phyloP scores from a whole-genome alignment of 129 eudicot genomes.

The Artemisia tridentata region DNA sequence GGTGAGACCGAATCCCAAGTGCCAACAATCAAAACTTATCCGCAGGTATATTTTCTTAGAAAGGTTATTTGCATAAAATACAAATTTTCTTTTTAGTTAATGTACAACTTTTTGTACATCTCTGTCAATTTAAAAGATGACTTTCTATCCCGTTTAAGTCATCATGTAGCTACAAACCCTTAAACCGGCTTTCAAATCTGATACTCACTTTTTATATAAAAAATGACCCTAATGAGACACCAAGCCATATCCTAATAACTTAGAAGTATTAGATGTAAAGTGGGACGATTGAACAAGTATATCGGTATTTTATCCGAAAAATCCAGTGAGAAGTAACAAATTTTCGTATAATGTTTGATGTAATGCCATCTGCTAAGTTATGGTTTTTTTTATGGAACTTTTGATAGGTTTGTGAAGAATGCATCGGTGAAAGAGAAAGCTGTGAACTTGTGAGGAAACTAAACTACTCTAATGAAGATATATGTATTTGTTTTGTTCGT shows the following conservation, averaged over 20 bases:
- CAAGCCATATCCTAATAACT: too few relatives aligned
- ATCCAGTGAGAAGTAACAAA: too few relatives aligned
- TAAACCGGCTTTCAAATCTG: too few relatives aligned
- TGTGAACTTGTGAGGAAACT: conserved; percentile 73
- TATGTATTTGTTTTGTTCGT: conserved; percentile 76
- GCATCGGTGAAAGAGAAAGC: conserved; percentile 96
- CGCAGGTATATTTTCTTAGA: conserved; percentile 50
- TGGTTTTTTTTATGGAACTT: neutral
- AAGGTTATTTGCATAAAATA: neutral
- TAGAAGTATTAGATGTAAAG: too few relatives aligned
- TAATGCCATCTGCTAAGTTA: neutral
- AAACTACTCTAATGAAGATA: conserved; percentile 76
- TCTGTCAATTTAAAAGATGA: too few relatives aligned
- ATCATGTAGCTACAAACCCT: too few relatives aligned
- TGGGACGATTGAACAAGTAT: too few relatives aligned
- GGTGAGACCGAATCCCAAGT: conserved; percentile 49
- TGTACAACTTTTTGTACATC: too few relatives aligned
- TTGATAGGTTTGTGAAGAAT: conserved; percentile 80
- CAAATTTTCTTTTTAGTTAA: too few relatives aligned
- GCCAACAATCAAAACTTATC: conserved; percentile 62
- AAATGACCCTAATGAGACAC: too few relatives aligned
- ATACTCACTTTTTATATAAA: neutral
- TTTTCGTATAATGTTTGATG: neutral
- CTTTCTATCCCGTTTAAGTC: too few relatives aligned
- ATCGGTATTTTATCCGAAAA: too few relatives aligned